A percentile compares a stretch with the other conserved stretches of the same genome.
These are phyloP conservation scores for Colletotrichum sublineola DNA, from an alignment of 2,329 filamentous ascomycete genomes.

Conservation along the genomic window DNA sequence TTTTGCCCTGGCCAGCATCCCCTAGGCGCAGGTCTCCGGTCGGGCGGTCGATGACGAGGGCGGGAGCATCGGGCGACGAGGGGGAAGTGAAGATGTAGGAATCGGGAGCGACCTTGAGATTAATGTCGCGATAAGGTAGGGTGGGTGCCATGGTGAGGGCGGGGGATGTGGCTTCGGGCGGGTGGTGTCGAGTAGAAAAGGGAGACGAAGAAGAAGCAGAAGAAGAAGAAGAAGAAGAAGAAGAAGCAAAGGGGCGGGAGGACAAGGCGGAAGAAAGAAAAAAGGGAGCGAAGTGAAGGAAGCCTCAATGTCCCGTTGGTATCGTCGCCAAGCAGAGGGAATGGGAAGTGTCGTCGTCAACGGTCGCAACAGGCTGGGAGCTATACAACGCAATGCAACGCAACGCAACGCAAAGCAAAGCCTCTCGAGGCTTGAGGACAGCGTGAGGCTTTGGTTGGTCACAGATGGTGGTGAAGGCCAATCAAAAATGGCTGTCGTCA, in stretches of 20 bases:
- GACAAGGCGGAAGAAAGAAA: conserved; percentile 13
- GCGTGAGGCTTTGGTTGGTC: conserved; percentile 38
- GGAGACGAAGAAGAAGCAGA: not conserved
- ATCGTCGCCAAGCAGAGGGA: conserved; percentile 12
- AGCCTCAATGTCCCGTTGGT: conserved; percentile 17
- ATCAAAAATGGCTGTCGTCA: conserved; percentile 41
- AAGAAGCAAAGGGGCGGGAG: not conserved
- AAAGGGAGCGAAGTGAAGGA: conserved; percentile 8
- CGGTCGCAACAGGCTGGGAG: conserved; percentile 21
- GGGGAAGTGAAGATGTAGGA: conserved; percentile 98
- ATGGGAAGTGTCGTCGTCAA: conserved; percentile 3
- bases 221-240: not conserved
- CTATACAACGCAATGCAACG: too few species aligned
- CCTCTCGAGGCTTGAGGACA: conserved; percentile 32
- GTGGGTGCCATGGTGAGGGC: conserved; percentile 54
- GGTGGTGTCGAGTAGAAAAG: not conserved
- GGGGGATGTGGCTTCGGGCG: conserved; percentile 2
- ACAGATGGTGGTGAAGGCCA: conserved; percentile 16
- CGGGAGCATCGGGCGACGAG: conserved; percentile 89
- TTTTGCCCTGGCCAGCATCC: conserved; percentile 83
- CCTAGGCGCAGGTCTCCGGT: conserved; percentile 90
- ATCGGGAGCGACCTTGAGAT: conserved; percentile 90
- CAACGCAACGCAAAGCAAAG: conserved; percentile 10
- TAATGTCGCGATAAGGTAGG: conserved; percentile 93
- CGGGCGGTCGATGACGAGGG: conserved; percentile 89